Evolutionary conservation across 108 stramenopile genomes (phyloP).

Genomic region (Pseudonitzschia delicatissima): DNA sequence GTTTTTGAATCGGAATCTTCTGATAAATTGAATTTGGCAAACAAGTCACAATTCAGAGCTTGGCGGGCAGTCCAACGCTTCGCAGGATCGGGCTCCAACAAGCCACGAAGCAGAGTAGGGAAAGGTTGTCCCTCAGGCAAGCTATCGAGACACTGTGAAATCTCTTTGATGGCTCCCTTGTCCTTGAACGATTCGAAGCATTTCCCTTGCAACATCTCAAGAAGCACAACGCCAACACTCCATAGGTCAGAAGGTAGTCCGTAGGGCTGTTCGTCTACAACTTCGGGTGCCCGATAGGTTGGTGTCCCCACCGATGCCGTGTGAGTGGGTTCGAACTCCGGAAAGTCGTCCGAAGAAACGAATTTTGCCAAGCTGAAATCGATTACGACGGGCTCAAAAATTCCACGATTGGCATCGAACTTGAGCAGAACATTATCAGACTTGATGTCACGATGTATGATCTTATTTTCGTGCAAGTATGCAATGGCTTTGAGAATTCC

Average conservation of each 20-base stretch:
- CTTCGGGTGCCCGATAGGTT: constrained; percentile 75
- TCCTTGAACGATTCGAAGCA: constrained; percentile 52
- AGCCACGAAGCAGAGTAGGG: constrained; percentile 62
- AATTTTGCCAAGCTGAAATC: constrained; percentile 80
- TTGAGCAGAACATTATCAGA: constrained; percentile 88
- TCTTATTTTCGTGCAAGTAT: constrained; percentile 92
- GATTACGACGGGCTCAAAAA: constrained; percentile 62
- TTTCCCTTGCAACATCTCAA: constrained; percentile 65
- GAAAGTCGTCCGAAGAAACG: constrained; percentile 15
- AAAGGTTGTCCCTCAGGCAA: constrained; percentile 70
- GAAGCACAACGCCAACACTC: constrained; percentile 82
- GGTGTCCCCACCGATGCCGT: constrained; percentile 70
- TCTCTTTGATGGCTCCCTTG: constrained; percentile 51
- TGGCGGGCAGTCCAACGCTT: constrained; percentile 63
- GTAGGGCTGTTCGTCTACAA: constrained; percentile 57
- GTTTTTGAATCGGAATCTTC: constrained; percentile 11
- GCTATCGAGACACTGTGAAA: constrained; percentile 42
- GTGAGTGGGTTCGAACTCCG: constrained; percentile 47
- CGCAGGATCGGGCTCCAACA: constrained; percentile 55
- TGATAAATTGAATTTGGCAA: constrained; percentile 59
- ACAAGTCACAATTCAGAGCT: constrained; percentile 58
- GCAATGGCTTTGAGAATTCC: constrained; percentile 73
- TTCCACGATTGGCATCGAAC: constrained; percentile 35
- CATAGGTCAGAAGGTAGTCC: constrained; percentile 71
- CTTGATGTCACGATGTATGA: constrained; percentile 99